A percentile compares a stretch with the other conserved stretches of the same genome.
Conservation (phyloP, 2,329 filamentous ascomycete species). For the Cercospora janseana region DNA sequence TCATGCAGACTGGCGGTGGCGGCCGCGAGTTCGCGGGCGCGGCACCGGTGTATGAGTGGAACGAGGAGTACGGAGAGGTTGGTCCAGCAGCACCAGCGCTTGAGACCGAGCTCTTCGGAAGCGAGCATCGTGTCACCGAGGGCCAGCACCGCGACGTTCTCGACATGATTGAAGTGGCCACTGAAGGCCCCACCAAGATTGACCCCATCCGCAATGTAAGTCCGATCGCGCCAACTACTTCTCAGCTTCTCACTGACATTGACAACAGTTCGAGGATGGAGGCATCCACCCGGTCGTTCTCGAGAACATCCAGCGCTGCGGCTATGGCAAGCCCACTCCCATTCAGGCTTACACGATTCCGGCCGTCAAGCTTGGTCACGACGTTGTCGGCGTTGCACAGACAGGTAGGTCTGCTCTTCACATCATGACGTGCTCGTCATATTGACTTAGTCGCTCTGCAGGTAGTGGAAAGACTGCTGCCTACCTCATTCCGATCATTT, state of each 20-base stretch:
- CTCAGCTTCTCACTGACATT: conserved; percentile 20
- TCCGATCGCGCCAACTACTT: conserved; percentile 15
- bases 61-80: conserved; percentile 81
- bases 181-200: conserved; percentile 51
- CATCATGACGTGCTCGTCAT: conserved; percentile 10
- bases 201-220: conserved; percentile 53
- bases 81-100: conserved; percentile 69
- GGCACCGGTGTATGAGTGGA: conserved; percentile 75
- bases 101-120: conserved; percentile 71
- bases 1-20: conserved; percentile 20
- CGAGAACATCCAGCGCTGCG: conserved; percentile 70
- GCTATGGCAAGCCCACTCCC: conserved; percentile 73
- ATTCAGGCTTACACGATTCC: conserved; percentile 86
- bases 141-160: conserved; percentile 63
- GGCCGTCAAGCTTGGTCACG: conserved; percentile 70
- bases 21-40: conserved; percentile 51
- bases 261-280: conserved; percentile 64
- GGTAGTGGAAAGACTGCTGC: conserved; percentile 96
- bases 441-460: conserved; percentile 42
- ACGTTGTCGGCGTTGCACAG: conserved; percentile 86
- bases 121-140: conserved; percentile 55
- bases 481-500: conserved; percentile 84
- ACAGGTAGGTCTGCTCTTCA: conserved; percentile 63
- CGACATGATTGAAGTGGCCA: conserved; percentile 48
- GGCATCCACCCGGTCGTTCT: conserved; percentile 82